Evolutionary conservation across 2,329 filamentous ascomycete species (phyloP).

Genomic region (Aureobasidium lini): DNA sequence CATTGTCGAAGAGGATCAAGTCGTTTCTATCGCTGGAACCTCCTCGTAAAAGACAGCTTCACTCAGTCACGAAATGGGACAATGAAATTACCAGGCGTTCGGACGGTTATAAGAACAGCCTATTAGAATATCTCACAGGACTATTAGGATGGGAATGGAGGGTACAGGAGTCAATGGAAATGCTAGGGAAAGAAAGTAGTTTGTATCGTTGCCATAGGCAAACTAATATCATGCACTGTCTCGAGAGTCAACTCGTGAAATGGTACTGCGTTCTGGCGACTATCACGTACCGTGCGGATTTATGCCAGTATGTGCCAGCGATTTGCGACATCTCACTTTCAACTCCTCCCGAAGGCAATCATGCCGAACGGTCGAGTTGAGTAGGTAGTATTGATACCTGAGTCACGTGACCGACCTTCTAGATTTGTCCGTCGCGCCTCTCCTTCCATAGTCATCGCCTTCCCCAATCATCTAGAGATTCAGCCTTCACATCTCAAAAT

Average conservation of each 20-base stretch:
- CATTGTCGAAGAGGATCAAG: constrained; percentile 68
- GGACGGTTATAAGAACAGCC: neutral
- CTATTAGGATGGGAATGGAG: neutral
- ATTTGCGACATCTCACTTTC: no score
- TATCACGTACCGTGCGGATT: no score
- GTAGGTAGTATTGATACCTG: no score
- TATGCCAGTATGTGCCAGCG: no score
- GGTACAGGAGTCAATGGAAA: neutral
- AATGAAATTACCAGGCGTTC: neutral
- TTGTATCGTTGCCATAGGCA: neutral
- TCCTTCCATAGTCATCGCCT: neutral
- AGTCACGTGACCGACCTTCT: neutral
- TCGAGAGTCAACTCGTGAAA: neutral
- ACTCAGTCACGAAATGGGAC: neutral
- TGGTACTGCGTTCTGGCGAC: no score
- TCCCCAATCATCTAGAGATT: neutral
- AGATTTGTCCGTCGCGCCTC: neutral
- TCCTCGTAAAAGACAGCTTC: neutral
- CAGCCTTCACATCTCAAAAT: neutral
- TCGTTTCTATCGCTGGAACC: constrained; percentile 36
- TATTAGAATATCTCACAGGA: neutral
- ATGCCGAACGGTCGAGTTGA: no score
- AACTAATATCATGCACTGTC: neutral
- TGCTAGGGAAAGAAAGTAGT: neutral
- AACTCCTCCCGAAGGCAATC: no score